Base-by-base conservation (phyloP, 163 green algal species). In the Chlamydomonas reinhardtii region DNA sequence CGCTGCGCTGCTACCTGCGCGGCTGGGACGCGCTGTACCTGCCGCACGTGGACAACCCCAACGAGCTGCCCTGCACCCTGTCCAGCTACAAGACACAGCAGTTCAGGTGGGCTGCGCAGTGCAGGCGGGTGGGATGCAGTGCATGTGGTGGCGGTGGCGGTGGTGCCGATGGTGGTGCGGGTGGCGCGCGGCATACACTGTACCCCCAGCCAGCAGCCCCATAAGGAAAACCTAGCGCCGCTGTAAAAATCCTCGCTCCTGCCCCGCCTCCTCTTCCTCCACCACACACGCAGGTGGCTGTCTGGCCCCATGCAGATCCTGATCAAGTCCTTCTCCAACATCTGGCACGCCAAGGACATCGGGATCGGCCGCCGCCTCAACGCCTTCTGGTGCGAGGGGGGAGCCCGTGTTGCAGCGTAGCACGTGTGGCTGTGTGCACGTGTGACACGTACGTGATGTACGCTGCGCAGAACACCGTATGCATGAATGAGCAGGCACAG, bases 21-120 rank as follows among this genome's bases (percentile, higher is more conserved):
- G 90, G 90, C n/a, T 91, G 87, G 87, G 73, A 76, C 52, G 80
- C 68, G 43, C 64, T 91, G 34, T 94, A 94, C 89, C 90, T 94
- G 78, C 88, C 90, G 25, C 88, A 95, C 85, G 93, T 96, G 34
- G 87, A 91, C 71, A 96, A 91, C 89, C 78, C 90, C 59, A 96
- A 96, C 89, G 94, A 97, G 89, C 89, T 97, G 74, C 94, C 95
- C 29, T 91, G 78, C 77, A 92, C 87, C 24, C 93, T 96, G 73
- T 89, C 76, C n/a, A 90, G 93, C 25, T 97, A 97, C 91, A 94
- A 94, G 79, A 96, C 95, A 74, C 95, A 97, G 91, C 95, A 97
- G 92, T 96, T 96, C 91, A 93, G 95, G 76, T 96, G 86, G 8
- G n/a, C n/a, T n/a, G n/a, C n/a, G n/a, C n/a, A n/a, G 81, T 17